Evolutionary conservation across 2,329 filamentous ascomycete species (phyloP).

Genomic region (Ophiocordyceps unilateralis): DNA sequence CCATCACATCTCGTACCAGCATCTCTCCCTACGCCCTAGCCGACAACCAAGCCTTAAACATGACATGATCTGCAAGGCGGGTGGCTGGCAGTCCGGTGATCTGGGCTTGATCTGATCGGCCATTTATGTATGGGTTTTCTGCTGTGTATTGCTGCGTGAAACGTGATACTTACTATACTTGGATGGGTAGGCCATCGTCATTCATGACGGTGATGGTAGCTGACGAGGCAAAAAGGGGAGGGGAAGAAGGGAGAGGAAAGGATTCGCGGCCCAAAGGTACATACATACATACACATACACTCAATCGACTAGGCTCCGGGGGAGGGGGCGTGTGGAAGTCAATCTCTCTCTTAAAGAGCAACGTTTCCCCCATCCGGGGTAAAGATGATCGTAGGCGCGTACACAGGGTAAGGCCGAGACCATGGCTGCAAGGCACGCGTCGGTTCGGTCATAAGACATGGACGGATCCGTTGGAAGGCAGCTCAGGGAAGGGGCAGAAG

Average conservation of each 20-base stretch:
- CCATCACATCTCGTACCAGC: conserved; percentile 1
- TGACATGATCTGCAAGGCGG: neutral
- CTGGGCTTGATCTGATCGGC: conserved; percentile 5
- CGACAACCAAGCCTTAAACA: too few species aligned
- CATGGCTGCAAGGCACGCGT: conserved; percentile 1
- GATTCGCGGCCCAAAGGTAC: too few species aligned
- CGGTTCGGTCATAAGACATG: neutral
- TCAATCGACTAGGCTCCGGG: too few species aligned
- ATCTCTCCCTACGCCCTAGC: neutral
- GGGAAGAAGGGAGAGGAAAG: too few species aligned
- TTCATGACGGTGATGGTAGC: too few species aligned
- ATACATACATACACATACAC: too few species aligned
- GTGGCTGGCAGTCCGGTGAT: conserved; percentile 4
- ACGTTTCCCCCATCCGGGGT: neutral
- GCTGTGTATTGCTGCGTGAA: too few species aligned
- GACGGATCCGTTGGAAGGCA: neutral
- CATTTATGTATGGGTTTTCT: neutral
- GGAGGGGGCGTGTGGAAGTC: neutral
- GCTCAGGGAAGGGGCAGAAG: neutral
- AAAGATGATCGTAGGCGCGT: neutral
- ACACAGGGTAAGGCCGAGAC: neutral
- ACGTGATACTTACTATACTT: too few species aligned
- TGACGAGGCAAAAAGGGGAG: too few species aligned
- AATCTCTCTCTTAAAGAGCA: too few species aligned
- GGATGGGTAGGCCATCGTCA: too few species aligned